These are phyloP conservation scores for Kwoniella sp. DNA, from an alignment of 768 basidiomycete genomes.

Conservation along the genomic window DNA sequence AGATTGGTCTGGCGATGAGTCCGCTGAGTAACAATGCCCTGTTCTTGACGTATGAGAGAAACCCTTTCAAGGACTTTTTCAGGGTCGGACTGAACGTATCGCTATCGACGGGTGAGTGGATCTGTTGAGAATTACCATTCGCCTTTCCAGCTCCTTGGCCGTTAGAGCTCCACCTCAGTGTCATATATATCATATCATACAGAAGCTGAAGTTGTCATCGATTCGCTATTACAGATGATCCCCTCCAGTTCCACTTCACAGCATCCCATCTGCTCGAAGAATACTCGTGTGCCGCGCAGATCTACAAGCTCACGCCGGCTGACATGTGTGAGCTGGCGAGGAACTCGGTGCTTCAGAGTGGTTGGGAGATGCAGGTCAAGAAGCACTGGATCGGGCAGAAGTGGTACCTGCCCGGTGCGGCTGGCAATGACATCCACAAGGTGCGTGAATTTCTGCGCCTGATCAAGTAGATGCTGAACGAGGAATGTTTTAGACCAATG, in stretches of 20 bases:
- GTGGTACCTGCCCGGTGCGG: constrained; percentile 91
- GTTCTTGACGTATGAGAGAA: constrained; percentile 89
- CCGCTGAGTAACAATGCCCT: constrained; percentile 97
- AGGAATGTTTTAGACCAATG: constrained; percentile 74
- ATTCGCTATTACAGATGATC: constrained; percentile 39
- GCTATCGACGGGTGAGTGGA: constrained; percentile 84
- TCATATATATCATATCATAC: too few species aligned
- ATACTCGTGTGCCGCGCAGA: constrained; percentile 97
- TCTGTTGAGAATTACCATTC: too few species aligned
- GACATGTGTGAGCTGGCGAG: constrained; percentile 92
- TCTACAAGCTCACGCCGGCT: constrained; percentile 85
- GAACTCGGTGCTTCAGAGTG: constrained; percentile 93
- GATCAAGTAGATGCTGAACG: not conserved
- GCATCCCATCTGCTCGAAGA: constrained; percentile 79
- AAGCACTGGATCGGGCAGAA: constrained; percentile 74
- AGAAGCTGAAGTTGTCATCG: too few species aligned
- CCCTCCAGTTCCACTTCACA: constrained; percentile 90
- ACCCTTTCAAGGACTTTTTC: constrained; percentile 96
- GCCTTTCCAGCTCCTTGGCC: too few species aligned
- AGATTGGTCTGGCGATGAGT: constrained; percentile 98
- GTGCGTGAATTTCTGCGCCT: constrained; percentile 58
- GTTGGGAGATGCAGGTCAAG: constrained; percentile 98
- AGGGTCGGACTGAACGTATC: constrained; percentile 90
- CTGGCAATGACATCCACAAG: constrained; percentile 96
- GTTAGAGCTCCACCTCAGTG: too few species aligned